Percentiles rank a stretch among this genome's conserved stretches.
These are phyloP conservation scores for Nemania diffusa DNA, from an alignment of 2,329 filamentous ascomycete species.

Conservation along the genomic window DNA sequence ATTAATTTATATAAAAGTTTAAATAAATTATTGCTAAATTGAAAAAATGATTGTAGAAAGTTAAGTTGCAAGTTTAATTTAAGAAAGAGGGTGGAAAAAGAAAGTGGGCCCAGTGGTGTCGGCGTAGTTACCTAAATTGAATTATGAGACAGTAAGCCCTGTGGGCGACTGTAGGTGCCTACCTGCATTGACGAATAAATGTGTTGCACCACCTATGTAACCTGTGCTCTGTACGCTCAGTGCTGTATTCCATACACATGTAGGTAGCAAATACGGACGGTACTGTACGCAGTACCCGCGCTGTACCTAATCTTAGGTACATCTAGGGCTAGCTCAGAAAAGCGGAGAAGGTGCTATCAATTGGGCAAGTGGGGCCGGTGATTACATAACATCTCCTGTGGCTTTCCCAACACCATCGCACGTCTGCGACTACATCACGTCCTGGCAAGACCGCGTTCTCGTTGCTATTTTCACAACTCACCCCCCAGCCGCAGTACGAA, in stretches of 20 bases:
- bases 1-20: too few relatives aligned
- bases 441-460: conserved; percentile 38
- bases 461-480: conserved; percentile 26
- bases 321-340: conserved; percentile 7
- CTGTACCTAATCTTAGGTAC: not conserved
- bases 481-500: conserved; percentile 29
- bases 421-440: conserved; percentile 40
- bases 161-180: too few relatives aligned
- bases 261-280: not conserved
- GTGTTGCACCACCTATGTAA: too few relatives aligned
- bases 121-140: too few relatives aligned
- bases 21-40: too few relatives aligned
- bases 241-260: too few relatives aligned
- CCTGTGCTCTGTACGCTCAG: too few relatives aligned
- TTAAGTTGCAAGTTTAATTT: too few relatives aligned
- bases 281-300: not conserved
- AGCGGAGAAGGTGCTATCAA: conserved; percentile 30
- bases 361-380: conserved; percentile 36
- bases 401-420: conserved; percentile 35
- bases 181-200: not conserved
- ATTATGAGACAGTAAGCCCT: too few relatives aligned
- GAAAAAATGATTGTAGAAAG: too few relatives aligned
- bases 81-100: too few relatives aligned
- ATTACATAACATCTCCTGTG: conserved; percentile 37
- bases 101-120: too few relatives aligned